Evolutionary conservation across 2,329 filamentous ascomycete genomes (phyloP).

Genomic region (Ascochyta lentis): DNA sequence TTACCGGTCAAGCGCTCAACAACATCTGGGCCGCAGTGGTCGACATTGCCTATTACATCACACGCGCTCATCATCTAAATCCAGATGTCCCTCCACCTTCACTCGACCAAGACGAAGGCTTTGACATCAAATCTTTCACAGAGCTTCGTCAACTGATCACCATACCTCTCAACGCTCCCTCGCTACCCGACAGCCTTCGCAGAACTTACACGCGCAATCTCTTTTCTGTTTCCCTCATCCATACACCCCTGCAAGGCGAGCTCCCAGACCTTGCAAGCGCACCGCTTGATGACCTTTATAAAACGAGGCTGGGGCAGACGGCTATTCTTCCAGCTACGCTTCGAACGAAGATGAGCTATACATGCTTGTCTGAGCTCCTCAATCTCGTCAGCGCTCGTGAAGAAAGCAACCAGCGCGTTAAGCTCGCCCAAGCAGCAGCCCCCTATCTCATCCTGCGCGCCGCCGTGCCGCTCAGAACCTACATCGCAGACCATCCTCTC

Average conservation of each 20-base stretch:
- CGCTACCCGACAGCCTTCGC: conserved; percentile 71
- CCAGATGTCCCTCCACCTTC: conserved; percentile 38
- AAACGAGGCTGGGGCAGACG: conserved; percentile 73
- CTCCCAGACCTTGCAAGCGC: conserved; percentile 57
- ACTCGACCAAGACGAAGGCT: conserved; percentile 70
- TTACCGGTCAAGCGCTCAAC: conserved; percentile 49
- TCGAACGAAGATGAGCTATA: conserved; percentile 77
- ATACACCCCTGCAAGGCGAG: conserved; percentile 70
- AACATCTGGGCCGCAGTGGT: conserved; percentile 68
- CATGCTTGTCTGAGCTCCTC: conserved; percentile 77
- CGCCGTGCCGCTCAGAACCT: conserved; percentile 80
- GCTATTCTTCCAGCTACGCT: conserved; percentile 68
- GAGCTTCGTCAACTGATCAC: conserved; percentile 75
- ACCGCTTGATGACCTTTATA: conserved; percentile 68
- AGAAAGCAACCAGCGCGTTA: conserved; percentile 53
- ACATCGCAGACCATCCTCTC: conserved; percentile 89
- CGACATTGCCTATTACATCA: conserved; percentile 47
- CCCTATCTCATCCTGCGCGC: conserved; percentile 84
- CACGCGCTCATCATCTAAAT: conserved; percentile 49
- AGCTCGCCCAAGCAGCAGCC: conserved; percentile 76
- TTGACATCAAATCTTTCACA: conserved; percentile 79
- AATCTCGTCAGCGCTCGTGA: conserved; percentile 61
- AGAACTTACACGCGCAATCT: conserved; percentile 75
- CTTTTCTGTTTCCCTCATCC: conserved; percentile 83
- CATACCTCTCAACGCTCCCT: conserved; percentile 70